Evolutionary conservation across 306 rosid genomes (phyloP).

Genomic region (Castanopsis chinensis): DNA sequence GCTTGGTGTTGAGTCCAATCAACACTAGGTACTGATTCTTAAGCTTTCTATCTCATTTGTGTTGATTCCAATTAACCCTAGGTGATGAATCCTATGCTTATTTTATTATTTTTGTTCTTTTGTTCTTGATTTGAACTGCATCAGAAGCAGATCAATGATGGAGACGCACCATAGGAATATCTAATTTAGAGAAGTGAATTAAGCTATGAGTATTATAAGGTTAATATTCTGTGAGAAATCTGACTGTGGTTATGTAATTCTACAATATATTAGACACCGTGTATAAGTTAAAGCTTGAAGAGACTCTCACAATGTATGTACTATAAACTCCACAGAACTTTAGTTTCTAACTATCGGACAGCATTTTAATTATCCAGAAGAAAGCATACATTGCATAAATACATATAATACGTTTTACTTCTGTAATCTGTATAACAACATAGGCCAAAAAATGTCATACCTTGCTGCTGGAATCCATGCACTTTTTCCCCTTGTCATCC

Average conservation of each 20-base stretch:
- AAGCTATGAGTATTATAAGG: neutral
- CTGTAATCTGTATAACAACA: neutral
- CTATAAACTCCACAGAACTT: neutral
- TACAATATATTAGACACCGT: neutral
- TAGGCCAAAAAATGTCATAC: slow-evolving; percentile 7
- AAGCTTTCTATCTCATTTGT: no score
- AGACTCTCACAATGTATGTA: neutral
- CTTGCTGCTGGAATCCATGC: slow-evolving; percentile 20
- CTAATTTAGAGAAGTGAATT: neutral
- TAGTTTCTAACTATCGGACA: neutral
- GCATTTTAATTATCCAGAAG: neutral
- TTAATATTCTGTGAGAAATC: neutral
- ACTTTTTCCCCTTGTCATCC: slow-evolving; percentile 11
- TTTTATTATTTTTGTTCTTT: no score
- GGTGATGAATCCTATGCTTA: no score
- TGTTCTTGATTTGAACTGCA: no score
- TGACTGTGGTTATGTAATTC: neutral
- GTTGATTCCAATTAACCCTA: no score
- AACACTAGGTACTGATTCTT: no score
- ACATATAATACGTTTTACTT: neutral
- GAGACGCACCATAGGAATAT: neutral
- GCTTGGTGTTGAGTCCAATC: no score
- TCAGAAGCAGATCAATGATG: neutral
- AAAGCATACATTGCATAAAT: neutral
- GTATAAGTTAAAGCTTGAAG: neutral